A percentile compares a stretch with the other conserved stretches of the same genome.
These are phyloP conservation scores for Pythium aquatile DNA, from an alignment of 352 stramenopile species.

Conservation along the genomic window DNA sequence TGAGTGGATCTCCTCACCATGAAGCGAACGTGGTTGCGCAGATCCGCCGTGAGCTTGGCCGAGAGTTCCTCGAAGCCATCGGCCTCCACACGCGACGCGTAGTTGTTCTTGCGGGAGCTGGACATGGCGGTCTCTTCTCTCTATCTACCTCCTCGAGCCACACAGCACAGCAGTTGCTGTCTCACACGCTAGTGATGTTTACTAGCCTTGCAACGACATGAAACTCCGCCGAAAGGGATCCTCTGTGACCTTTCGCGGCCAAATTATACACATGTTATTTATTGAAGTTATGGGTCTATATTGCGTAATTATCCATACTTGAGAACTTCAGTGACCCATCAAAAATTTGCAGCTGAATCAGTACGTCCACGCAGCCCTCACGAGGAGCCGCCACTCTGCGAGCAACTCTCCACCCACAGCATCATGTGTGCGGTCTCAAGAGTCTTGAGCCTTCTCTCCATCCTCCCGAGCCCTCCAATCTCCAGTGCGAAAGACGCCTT, in stretches of 20 bases:
- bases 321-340: neutral
- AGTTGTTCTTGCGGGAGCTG: constrained; percentile 57
- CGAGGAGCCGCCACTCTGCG: too few relatives aligned
- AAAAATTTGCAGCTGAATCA: too few relatives aligned
- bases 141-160: neutral
- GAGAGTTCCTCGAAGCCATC: constrained; percentile 85
- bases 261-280: neutral
- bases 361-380: too few relatives aligned
- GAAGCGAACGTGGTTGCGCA: constrained; percentile 85
- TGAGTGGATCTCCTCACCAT: constrained; percentile 39
- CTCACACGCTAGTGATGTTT: neutral
- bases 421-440: too few relatives aligned
- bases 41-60: constrained; percentile 80
- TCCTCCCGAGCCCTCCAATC: too few relatives aligned
- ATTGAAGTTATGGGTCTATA: neutral
- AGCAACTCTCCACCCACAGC: neutral
- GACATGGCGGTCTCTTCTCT: constrained; percentile 27
- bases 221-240: constrained; percentile 2
- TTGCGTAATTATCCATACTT: neutral
- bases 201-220: neutral
- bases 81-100: constrained; percentile 51
- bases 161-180: neutral
- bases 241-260: constrained; percentile 24
- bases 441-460: too few relatives aligned
- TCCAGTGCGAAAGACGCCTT: too few relatives aligned